Evolutionary conservation across 2,329 filamentous ascomycete species (phyloP), one percentile per base, ranked within the genome.

Genomic region (Thielaviopsis populi): DNA sequence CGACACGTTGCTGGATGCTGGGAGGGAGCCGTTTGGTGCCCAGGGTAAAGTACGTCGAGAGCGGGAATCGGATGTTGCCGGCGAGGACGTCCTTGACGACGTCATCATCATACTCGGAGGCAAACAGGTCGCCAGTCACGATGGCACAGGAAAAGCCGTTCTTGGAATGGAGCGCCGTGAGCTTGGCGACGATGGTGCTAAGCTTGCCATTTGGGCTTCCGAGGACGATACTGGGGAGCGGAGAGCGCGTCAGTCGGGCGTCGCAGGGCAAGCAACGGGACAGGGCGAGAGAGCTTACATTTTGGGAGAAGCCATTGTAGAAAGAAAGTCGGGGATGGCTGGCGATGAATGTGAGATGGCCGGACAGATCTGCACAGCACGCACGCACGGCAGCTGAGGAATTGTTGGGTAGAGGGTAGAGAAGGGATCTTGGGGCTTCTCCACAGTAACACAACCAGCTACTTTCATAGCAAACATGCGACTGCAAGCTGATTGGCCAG

Each of bases 21-120:
- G 78, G 74, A 0, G 94, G 94, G 5, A 99, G 78, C n/a, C 85
- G 76, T 58, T 79, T 79, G 43, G 78, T 84, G 68, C 89, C 91
- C 66, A 96, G 79, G 2, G 89, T 89, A 72, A 97, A 99, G 75
- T 99, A 99, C 8, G 88, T 95, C 1, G 91, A 86, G 0, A 97
- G 76, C 2, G 91, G 86, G 3, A 97, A 78, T 24, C 78, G 72
- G 62, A 95, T 85, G 11, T 81, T 78, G n/a, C 90, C 90, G 30
- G 82, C 75, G 0, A 97, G 74, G 2, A 99, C 80, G 10, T 82
- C 79, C 11, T 78, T 75, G 4, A 94, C 56, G 15, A 82, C 78
- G 46, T 84, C 78, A 48, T 84, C 78, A 62, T 87, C 80, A 56
- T 84, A 79, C 0, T 78, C 75, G 53, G 80, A 75, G 19, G 80